Base-by-base conservation (phyloP, 352 stramenopile species). In the Phytopythium delawarense region DNA sequence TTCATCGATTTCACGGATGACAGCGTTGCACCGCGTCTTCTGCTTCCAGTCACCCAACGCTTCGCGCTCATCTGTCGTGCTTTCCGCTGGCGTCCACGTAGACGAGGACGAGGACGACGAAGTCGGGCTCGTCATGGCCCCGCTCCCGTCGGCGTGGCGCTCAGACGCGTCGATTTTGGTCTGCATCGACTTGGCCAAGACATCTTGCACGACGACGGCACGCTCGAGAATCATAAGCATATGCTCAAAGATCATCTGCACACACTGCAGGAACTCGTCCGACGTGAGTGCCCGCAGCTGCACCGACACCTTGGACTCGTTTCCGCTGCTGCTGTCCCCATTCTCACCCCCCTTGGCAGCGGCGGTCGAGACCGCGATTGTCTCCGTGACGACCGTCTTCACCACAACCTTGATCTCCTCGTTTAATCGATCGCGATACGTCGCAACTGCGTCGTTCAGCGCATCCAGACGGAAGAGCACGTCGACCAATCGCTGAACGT, bases 181-280 rank as follows among this genome's bases (percentile, higher is more conserved):
- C 54, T 91, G 73, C 81, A 93, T 92, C 1, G 76, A 81, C 25
- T 81, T 77, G 9, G 81, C 76, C 7, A 95, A 60, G 16, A 93
- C 78, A 7, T 78, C 76, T 45, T 95, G 81, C 3, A 95, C 84
- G 30, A 92, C 75, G 25, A 92, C 81, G 48, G 84, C 83, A 53
- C 87, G 80, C 63, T 92, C 86, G 18, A 96, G 66, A 1, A 94
- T 65, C 71, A 96, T 81, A 40, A 93, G 64, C 63, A 96, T 69
- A 57, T 96, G 87, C 66, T 96, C 87, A 66, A 96, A 96, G 48
- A 94, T 93, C 87, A 96, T 96, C 60, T 94, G 81, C 21, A 96
- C 79, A 57, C 87, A 96, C 58, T 91, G 80, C 9, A 94, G 71
- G 61, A 96, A 96, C 59, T 96, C 87, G 57, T 96, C 85, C 6